Conservation (phyloP, 2,329 filamentous ascomycete genomes). For the Fusarium nanum region DNA sequence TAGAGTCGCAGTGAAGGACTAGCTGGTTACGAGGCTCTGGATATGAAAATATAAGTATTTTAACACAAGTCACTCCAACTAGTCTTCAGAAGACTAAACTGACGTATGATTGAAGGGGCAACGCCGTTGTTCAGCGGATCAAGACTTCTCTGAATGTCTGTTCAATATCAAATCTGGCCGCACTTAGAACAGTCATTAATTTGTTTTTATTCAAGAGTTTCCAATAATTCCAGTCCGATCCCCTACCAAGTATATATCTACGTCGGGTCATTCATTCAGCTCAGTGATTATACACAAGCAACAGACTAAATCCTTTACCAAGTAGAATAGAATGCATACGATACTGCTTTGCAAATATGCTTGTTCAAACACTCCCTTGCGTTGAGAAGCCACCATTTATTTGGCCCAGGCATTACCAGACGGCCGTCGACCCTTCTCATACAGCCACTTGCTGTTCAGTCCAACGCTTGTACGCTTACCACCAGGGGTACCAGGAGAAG, state of each 20-base stretch:
- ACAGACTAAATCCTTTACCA: not conserved
- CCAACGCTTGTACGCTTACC: slow-evolving; percentile 79
- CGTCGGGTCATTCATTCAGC: slow-evolving; percentile 3
- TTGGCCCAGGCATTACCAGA: slow-evolving; percentile 58
- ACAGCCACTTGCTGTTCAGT: slow-evolving; percentile 94
- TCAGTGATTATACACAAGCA: not conserved
- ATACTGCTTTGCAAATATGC: slow-evolving; percentile 15
- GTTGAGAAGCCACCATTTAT: slow-evolving; percentile 33
- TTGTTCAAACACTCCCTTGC: slow-evolving; percentile 6
- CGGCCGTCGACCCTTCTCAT: slow-evolving; percentile 79
- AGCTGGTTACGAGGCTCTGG: not conserved
- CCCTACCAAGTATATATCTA: slow-evolving; percentile 9
- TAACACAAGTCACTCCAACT: not conserved
- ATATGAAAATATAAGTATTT: not conserved
- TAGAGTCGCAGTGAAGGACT: not conserved
- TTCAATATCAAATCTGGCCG: not conserved
- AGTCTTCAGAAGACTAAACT: not conserved
- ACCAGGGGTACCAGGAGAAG: slow-evolving; percentile 74
- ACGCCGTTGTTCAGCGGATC: not conserved
- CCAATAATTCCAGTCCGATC: not conserved
- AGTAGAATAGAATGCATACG: slow-evolving; percentile 9
- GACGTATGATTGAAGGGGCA: not conserved
- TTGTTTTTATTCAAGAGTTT: slow-evolving; percentile 14
- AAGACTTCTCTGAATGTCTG: not conserved
- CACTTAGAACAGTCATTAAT: slow-evolving; percentile 12